Evolutionary conservation across 2,329 filamentous ascomycete genomes (phyloP).

Genomic region (Chaetothyriales sp.): DNA sequence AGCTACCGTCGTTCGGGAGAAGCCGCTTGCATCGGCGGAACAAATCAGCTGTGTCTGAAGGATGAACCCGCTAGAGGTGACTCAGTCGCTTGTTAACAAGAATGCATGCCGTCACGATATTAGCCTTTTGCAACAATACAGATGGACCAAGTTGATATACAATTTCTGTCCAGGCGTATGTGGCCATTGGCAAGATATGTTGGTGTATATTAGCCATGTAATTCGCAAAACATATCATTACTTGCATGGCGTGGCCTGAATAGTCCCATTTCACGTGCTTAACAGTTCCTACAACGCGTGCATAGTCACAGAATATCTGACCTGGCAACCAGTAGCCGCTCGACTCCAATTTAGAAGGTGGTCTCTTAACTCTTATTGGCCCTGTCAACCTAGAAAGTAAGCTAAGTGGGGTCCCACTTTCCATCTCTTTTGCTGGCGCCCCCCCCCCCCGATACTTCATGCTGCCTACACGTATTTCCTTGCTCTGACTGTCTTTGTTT

Average conservation of each 20-base stretch:
- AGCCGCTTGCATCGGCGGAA: neutral
- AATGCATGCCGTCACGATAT: no score
- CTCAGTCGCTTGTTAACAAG: no score
- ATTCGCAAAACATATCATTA: neutral
- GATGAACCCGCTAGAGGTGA: neutral
- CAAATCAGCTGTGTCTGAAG: neutral
- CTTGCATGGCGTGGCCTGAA: no score
- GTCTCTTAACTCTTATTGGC: neutral
- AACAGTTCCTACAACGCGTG: no score
- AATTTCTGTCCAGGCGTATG: neutral
- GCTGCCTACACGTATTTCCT: no score
- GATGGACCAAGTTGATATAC: neutral
- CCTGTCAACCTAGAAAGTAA: neutral
- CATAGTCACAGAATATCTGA: no score
- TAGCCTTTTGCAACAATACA: no score
- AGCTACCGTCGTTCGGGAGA: neutral
- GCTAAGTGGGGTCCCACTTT: neutral
- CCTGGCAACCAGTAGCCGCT: no score
- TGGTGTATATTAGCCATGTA: neutral
- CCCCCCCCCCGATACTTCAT: no score
- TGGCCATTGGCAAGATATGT: neutral
- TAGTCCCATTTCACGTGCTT: no score
- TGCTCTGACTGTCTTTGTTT: no score
- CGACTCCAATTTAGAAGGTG: neutral
- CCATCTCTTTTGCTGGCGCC: no score